Evolutionary conservation across 352 stramenopile genomes (phyloP), one percentile per base, ranked within the genome.

Genomic region (Globisporangium abappressorium): DNA sequence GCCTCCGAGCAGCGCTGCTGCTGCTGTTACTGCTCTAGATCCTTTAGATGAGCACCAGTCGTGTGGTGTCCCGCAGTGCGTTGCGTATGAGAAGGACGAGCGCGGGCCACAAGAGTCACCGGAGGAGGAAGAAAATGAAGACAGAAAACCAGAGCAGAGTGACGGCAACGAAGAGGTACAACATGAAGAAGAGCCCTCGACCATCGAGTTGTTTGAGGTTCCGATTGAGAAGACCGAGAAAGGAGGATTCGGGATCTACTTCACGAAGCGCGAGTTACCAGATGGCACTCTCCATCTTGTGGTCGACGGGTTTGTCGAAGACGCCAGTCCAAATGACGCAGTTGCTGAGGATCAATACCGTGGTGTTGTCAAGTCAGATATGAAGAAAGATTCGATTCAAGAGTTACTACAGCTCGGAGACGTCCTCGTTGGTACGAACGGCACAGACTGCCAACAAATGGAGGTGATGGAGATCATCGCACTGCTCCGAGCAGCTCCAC

Each of bases 201-300:
- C 11, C 38, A 18, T 0, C 20, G 18, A 51, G 8, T 0, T 62
- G 11, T 78, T 80, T 53, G 58, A 74, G 14, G 60, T 72, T 8
- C 41, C 30, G 24, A 79, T 82, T 26, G 63, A 74, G 24, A 84
- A 82, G 60, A 78, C 74, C 7, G 66, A 71, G 7, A 74, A 71
- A 28, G 34, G 33, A 20, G 76, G 72, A 0, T 76, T 86, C 24
- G 76, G 76, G 4, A 81, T 86, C 38, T 84, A 81, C 66, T 86
- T 84, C 55, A 61, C 78, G 9, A 78, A 72, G 49, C 69, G 59
- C 24, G 65, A 69, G 2, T 2, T 5, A 15, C 15, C 36, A 20
- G 18, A 12, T 9, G 51, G 61, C 68, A 56, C 3, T 61, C n/a
- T 46, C 15, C 18, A 28, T 41, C 64, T 86, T 20, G 66, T 55